phyloP scores from a whole-genome alignment of 306 rosid genomes.

The Rosa lucieae region DNA sequence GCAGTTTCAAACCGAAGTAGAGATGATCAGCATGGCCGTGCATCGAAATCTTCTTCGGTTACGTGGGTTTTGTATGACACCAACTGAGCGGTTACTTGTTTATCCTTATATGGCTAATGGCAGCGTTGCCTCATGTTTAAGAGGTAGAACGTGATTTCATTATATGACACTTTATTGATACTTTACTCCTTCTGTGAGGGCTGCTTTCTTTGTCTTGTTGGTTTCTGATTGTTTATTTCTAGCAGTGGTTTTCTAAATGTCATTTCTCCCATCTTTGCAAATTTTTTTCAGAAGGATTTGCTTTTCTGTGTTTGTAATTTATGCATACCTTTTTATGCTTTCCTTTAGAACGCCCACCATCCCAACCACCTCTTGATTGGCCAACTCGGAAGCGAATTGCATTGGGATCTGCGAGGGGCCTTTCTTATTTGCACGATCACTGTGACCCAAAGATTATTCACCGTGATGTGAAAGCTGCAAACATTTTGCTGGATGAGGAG shows the following conservation, averaged over 20 bases:
- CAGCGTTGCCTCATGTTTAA: slow-evolving; percentile 96
- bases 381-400: slow-evolving; percentile 89
- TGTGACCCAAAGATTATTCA: slow-evolving; percentile 98
- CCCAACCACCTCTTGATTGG: slow-evolving; percentile 95
- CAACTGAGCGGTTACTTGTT: slow-evolving; percentile 94
- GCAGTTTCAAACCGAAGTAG: slow-evolving; percentile 99
- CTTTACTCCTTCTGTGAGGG: not conserved
- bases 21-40: slow-evolving; percentile 99
- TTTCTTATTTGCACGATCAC: slow-evolving; percentile 95
- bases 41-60: slow-evolving; percentile 94
- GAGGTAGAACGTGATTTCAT: slow-evolving; percentile 60
- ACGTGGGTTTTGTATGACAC: slow-evolving; percentile 99
- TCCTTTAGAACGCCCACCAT: slow-evolving; percentile 77
- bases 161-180: not conserved
- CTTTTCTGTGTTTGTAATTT: not conserved
- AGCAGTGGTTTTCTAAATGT: not conserved
- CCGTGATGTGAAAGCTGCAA: slow-evolving; percentile 97
- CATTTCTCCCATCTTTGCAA: not conserved
- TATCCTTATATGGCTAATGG: slow-evolving; percentile 99
- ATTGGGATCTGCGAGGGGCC: slow-evolving; percentile 97
- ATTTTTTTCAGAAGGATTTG: not conserved
- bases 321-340: slow-evolving; percentile 19
- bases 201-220: not conserved
- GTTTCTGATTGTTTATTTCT: not conserved
- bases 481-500: slow-evolving; percentile 94